Evolutionary conservation across 1,284 basidiomycete genomes (phyloP), one percentile per base, ranked within the genome.

Genomic region (Rhodotorula sp.): DNA sequence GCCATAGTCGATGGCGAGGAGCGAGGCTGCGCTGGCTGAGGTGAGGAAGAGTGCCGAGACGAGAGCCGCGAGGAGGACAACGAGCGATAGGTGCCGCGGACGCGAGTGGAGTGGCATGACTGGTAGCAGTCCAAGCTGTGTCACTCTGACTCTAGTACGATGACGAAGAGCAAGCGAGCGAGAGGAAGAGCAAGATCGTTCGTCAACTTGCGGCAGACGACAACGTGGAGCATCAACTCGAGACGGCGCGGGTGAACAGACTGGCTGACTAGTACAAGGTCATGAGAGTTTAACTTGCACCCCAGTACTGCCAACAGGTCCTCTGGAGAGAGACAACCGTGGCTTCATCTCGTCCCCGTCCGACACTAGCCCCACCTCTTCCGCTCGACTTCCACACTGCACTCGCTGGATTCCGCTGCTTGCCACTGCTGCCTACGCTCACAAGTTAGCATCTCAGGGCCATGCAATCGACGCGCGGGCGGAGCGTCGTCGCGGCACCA

Each of bases 1-100:
- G 79, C 94, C 94, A 86, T 94, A 95, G 86, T 97, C 94, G 78
- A 97, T 91, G 32, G 92, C 92, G 62, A 97, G 86, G 22, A 96
- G 85, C 8, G 82, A 81, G 2, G 81, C 82, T 6, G 67, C 71
- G 19, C 27, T 22, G 8, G 36, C 51, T 27, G 60, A 30, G 34
- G 60, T 49, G 51, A 62, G 11, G 39, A 30, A n/a, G 60, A 54
- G 39, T 19, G 39, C 27, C 34, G 34, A 57, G 27, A 57, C n/a
- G n/a, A 57, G 6, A 7, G 27, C 49, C 10, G 49, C 49, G 49
- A 51, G n/a, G 49, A 51, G n/a, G 2, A n/a, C 49, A 11, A 27
- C 24, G n/a, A 51, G 49, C 39, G 39, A 44, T 17, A 17, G 39
- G 39, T 44, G 39, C 39, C 39, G 39, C 39, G 39, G 39, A 17